Evolutionary conservation across 805 yeast genomes (phyloP), one percentile per base, ranked within the genome.

Genomic region (Starmerella vaccinii): DNA sequence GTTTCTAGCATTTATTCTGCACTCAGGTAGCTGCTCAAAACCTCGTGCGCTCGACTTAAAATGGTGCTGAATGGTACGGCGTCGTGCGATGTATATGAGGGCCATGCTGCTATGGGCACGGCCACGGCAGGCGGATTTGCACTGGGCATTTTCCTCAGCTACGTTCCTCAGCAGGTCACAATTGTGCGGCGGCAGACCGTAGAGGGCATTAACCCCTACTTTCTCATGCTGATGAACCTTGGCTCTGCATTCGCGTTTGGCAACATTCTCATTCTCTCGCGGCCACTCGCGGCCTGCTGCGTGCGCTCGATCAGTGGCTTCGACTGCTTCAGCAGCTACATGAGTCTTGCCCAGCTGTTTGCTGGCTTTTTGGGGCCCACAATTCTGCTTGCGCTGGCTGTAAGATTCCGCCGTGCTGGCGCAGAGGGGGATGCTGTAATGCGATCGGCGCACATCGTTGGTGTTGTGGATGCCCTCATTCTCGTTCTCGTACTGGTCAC

Each of bases 141-240:
- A 0, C 45, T 76, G 1, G 95, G 88, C 3, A 84, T 86, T 8
- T 76, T 80, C 30, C 58, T 73, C 10, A 82, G 90, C 40, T 86
- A 86, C 62, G 48, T 81, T 3, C 95, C 95, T 0, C 95, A 86
- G 67, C 85, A 82, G 63, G 50, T 71, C 39, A 74, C 80, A 40
- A 78, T 86, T 49, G 64, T 76, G 47, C 58, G 62, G 18, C 73
- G 87, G 46, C 65, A 74, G 46, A 74, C 87, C 5, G 78, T 89
- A 12, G 88, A 84, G 61, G 95, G 95, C 4, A 68, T 86, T 21
- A 81, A 89, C 5, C 84, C 89, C 12, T 71, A 75, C 57, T 86
- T 80, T 61, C 69, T 86, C 29, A 66, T 86, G 13, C 71, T 87
- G 37, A 60, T 60, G 92, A 92, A 4, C 76, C 82, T 4, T 64